Evolutionary conservation across 176 grass and related monocot genomes (phyloP).

Genomic region (Carex cristatella): DNA sequence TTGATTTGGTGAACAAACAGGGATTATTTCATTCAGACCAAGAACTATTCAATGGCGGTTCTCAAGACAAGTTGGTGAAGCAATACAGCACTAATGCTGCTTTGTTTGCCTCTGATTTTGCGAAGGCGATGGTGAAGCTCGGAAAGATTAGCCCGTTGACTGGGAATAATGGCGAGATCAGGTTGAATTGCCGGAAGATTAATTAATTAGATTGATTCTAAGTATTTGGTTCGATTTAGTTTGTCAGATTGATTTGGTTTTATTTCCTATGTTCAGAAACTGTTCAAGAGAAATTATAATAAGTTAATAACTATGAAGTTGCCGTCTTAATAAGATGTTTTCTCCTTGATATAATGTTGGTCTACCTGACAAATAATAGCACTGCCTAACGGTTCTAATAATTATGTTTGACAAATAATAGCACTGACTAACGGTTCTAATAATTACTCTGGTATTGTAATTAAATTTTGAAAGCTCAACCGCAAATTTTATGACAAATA

Average conservation of each 20-base stretch:
- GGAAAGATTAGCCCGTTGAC: constrained; percentile 28
- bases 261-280: not conserved
- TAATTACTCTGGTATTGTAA: too few species aligned
- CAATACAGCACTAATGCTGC: constrained; percentile 37
- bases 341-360: too few species aligned
- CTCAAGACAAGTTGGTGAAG: constrained; percentile 47
- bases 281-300: not conserved
- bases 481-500: too few species aligned
- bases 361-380: too few species aligned
- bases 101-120: constrained; percentile 37
- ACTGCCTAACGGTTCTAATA: too few species aligned
- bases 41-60: constrained; percentile 44
- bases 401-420: too few species aligned
- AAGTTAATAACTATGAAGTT: not conserved
- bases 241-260: not conserved
- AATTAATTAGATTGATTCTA: constrained; percentile 26
- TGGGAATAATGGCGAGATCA: constrained; percentile 41
- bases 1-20: constrained; percentile 35
- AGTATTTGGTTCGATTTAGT: not conserved
- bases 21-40: constrained; percentile 80
- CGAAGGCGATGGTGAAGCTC: constrained; percentile 60
- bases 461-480: too few species aligned
- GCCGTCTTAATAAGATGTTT: not conserved
- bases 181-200: constrained; percentile 51
- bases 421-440: too few species aligned